These are phyloP conservation scores for Takakia lepidozioides DNA, from an alignment of 225 moss, liverwort and hornwort genomes.

Conservation along the genomic window DNA sequence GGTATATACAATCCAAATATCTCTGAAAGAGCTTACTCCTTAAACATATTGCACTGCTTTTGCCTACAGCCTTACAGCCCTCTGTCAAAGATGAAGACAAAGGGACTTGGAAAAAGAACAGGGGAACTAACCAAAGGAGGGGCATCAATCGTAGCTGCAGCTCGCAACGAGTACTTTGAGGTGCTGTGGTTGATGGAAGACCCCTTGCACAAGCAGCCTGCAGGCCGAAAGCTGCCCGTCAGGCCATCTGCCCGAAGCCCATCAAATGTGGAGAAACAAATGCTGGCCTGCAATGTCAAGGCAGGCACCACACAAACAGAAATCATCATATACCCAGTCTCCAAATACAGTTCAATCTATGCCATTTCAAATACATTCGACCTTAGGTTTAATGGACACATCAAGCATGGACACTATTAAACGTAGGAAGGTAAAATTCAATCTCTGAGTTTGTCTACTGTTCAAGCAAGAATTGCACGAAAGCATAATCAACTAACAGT, in stretches of 20 bases:
- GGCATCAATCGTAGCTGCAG: constrained; percentile 5
- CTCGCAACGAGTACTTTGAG: constrained; percentile 4
- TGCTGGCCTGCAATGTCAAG: not conserved
- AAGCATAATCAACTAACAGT: too few species aligned
- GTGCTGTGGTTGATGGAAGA: not conserved
- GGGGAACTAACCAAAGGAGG: constrained; percentile 7
- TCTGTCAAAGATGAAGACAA: too few species aligned
- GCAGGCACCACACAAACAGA: too few species aligned
- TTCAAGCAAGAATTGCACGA: too few species aligned
- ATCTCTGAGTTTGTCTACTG: not conserved
- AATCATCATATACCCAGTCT: not conserved
- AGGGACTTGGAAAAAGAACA: not conserved
- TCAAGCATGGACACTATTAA: not conserved
- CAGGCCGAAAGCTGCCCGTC: constrained; percentile 2
- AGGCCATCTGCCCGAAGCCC: constrained; percentile 9
- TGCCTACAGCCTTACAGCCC: too few species aligned
- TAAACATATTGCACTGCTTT: too few species aligned
- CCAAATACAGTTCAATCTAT: not conserved
- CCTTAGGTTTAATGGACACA: too few species aligned
- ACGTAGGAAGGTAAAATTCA: not conserved
- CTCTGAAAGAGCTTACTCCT: too few species aligned
- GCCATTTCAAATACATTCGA: too few species aligned
- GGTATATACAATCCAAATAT: too few species aligned
- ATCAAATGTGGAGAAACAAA: constrained; percentile 6
- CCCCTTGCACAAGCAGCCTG: not conserved